A percentile compares a stretch with the other conserved stretches of the same genome.
Conservation (phyloP, 2,329 filamentous ascomycete species). For the Sporothrix pallida region DNA sequence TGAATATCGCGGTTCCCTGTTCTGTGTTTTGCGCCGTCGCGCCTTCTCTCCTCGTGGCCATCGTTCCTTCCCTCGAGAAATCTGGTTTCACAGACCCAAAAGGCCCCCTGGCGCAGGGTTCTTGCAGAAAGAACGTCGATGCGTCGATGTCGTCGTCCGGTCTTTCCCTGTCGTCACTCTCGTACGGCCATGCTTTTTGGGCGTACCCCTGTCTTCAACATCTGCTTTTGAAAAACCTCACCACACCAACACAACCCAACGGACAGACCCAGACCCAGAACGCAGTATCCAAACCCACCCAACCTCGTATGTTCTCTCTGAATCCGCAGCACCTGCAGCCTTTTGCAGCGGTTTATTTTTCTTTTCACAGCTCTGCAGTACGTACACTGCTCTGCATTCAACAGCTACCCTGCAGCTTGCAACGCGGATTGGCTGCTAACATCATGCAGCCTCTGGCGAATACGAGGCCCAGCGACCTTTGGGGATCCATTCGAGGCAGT, state of each 20-base stretch:
- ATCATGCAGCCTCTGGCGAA: conserved; percentile 30
- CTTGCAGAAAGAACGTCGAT: background rate
- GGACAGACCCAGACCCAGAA: background rate
- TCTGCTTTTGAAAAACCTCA: too few relatives aligned
- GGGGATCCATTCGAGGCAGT: background rate
- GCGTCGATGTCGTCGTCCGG: background rate
- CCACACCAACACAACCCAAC: conserved; percentile 9
- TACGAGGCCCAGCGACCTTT: conserved; percentile 27
- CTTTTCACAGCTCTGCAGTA: conserved; percentile 8
- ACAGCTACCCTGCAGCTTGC: conserved; percentile 24
- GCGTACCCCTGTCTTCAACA: background rate
- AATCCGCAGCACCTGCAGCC: background rate
- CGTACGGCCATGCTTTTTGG: background rate
- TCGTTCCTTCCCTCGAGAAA: background rate
- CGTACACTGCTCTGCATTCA: background rate
- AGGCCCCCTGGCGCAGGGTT: background rate
- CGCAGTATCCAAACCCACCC: conserved; percentile 6
- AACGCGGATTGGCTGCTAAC: conserved; percentile 32
- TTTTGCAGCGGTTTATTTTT: background rate
- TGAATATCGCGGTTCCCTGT: background rate
- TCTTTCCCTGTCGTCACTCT: conserved; percentile 16
- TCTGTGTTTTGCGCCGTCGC: conserved; percentile 17
- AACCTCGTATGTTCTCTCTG: conserved; percentile 10
- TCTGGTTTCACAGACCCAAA: background rate
- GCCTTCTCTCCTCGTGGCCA: conserved; percentile 2